phyloP scores from a whole-genome alignment of 169 alveolate genomes.

The Cardiosporidium cionae region DNA sequence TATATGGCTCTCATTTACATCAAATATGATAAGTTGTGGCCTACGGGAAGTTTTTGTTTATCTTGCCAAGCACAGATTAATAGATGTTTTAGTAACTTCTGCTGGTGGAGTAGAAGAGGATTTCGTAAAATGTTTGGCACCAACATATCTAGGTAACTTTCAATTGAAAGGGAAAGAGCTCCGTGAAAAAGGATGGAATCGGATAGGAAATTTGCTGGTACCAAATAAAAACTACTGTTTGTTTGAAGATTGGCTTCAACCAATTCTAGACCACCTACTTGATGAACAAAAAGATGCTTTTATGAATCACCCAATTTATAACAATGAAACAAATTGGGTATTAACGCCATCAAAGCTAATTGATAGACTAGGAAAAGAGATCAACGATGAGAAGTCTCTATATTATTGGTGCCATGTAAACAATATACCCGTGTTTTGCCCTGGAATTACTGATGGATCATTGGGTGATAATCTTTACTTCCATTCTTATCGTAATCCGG shows the following conservation, averaged over 20 bases:
- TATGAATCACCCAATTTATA: background rate
- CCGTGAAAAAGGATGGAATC: constrained; percentile 88
- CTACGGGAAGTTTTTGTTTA: constrained; percentile 76
- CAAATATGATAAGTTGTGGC: constrained; percentile 80
- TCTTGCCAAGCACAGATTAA: constrained; percentile 68
- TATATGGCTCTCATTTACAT: constrained; percentile 82
- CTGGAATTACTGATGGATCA: constrained; percentile 99
- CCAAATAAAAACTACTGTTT: constrained; percentile 94
- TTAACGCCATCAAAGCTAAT: constrained; percentile 85
- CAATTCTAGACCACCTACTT: constrained; percentile 86
- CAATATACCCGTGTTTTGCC: constrained; percentile 95
- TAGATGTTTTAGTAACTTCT: constrained; percentile 87
- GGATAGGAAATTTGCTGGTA: constrained; percentile 95
- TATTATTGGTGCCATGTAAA: constrained; percentile 97
- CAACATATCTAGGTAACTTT: constrained; percentile 85
- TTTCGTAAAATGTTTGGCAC: constrained; percentile 90
- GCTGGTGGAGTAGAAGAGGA: constrained; percentile 99
- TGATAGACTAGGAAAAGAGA: constrained; percentile 87
- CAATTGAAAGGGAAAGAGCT: constrained; percentile 80
- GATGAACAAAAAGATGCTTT: constrained; percentile 52
- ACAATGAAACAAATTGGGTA: constrained; percentile 21
- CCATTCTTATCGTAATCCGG: constrained; percentile 75
- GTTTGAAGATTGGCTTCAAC: constrained; percentile 95
- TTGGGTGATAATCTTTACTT: constrained; percentile 89
- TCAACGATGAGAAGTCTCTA: constrained; percentile 86